These are phyloP conservation scores for Limonium bicolor DNA, from an alignment of 148 eudicot species.

Conservation along the genomic window DNA sequence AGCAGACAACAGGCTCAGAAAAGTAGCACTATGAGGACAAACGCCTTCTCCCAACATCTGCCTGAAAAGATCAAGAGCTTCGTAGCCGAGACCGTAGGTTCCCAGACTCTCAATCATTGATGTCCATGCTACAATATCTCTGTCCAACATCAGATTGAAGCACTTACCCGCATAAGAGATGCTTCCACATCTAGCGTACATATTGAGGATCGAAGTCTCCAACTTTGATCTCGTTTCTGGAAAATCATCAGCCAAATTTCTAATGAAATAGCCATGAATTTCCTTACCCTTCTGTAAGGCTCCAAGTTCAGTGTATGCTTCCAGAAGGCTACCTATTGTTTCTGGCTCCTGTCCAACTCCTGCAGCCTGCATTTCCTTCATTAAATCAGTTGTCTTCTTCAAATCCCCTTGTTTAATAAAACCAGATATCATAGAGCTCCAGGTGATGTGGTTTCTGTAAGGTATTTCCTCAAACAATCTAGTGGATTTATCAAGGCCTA, in stretches of 20 bases:
- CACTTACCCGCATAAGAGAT: conserved; percentile 26
- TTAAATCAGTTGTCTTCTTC: conserved; percentile 27
- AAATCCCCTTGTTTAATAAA: conserved; percentile 28
- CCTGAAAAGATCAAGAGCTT: conserved; percentile 27
- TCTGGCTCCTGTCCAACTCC: conserved; percentile 44
- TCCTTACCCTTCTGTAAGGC: conserved; percentile 29
- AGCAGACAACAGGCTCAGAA: conserved; percentile 39
- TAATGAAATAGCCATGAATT: conserved; percentile 37
- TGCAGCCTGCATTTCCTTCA: conserved; percentile 29
- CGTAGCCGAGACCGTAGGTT: conserved; percentile 33
- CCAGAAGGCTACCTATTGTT: conserved; percentile 43
- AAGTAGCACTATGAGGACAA: conserved; percentile 37
- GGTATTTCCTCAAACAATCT: conserved; percentile 51
- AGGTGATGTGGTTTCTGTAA: conserved; percentile 25
- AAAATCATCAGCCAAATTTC: too few relatives aligned
- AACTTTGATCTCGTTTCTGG: conserved; percentile 30
- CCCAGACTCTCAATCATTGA: conserved; percentile 57
- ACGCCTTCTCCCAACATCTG: conserved; percentile 30
- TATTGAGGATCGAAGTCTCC: conserved; percentile 46
- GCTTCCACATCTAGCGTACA: conserved; percentile 58
- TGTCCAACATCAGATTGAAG: conserved; percentile 17
- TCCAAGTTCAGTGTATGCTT: conserved; percentile 28
- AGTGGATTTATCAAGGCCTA: conserved; percentile 40
- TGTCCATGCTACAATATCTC: conserved; percentile 40
- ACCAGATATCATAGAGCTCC: conserved; percentile 65